Evolutionary conservation across 768 basidiomycete genomes (phyloP), one percentile per base, ranked within the genome.

Genomic region (Paxillus involutus): DNA sequence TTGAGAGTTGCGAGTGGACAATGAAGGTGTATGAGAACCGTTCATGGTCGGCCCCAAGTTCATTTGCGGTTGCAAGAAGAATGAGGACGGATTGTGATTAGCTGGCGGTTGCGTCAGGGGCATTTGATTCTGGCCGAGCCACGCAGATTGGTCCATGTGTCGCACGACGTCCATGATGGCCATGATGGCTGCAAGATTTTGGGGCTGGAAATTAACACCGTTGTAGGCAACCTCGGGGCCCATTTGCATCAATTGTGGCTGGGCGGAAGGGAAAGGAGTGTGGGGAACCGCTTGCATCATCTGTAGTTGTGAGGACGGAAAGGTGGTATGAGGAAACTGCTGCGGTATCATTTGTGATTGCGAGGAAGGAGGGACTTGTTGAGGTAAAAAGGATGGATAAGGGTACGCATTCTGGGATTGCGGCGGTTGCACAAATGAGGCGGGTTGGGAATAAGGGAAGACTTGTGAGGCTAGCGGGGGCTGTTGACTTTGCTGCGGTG

Each of bases 161-260:
- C 68, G 63, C 42, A 68, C 52, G n/a, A 70, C 63, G 36, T 68
- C 67, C 63, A 67, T 60, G 40, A 68, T 65, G 10, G 67, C 70
- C 68, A 65, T 65, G 9, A 68, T 43, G 11, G 65, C 54, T n/a
- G 66, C 61, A 49, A 66, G 49, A 52, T 63, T 61, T 16, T 53
- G 54, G 16, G 35, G 26, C 33, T 68, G 65, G 41, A 55, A 17
- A 21, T 61, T 63, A 19, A 42, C 40, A 16, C 40, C 55, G 36
- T 55, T 53, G n/a, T 47, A 21, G 12, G 53, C 19, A 13, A 21
- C 14, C 26, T 56, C 61, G 21, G 56, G 19, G 8, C 47, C 21
- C 54, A 55, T 60, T 30, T 60, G 63, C 49, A 46, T 51, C 46
- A 56, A 49, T 12, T 39, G 53, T 14, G 62, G 32, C 19, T 58